These are phyloP conservation scores for Cucumis sativus DNA, from an alignment of 306 rosid species.

Conservation along the genomic window Cucumber_9930_V3 NC_026658.2:26231001-26231500, in stretches of 20 bases:
- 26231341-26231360: slow-evolving; percentile 55
- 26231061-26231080: slow-evolving; percentile 6
- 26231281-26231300: background rate
- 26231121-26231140: background rate
- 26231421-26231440: slow-evolving; percentile 35
- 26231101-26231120: background rate
- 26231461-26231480: background rate
- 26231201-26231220: background rate
- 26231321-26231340: slow-evolving; percentile 54
- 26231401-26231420: slow-evolving; percentile 82
- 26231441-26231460: background rate
- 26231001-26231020: slow-evolving; percentile 56
- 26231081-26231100: background rate
- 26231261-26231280: background rate
- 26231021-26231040: slow-evolving; percentile 34
- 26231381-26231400: slow-evolving; percentile 84
- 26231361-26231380: slow-evolving; percentile 51
- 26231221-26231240: background rate
- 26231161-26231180: background rate
- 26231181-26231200: background rate
- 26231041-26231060: slow-evolving; percentile 13
- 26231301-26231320: slow-evolving; percentile 40
- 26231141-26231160: too few species aligned
- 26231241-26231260: background rate
- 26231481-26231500: background rate